Base-by-base conservation (phyloP, 2,329 filamentous ascomycete species). In the Pseudofabraea citricarpa region DNA sequence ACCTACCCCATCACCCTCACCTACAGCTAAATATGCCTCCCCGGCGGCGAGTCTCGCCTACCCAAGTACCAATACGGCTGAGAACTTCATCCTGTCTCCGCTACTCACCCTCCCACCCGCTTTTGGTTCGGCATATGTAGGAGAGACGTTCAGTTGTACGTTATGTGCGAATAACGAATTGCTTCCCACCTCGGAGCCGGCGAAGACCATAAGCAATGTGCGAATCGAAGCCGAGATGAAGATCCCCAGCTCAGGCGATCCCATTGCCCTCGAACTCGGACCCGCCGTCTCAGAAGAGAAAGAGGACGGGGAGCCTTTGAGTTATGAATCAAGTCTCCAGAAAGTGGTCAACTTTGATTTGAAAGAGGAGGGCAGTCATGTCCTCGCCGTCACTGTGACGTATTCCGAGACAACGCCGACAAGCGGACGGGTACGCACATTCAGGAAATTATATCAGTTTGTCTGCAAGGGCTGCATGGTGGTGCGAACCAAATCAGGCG, bases 381-480 rank as follows among this genome's bases (percentile, higher is more conserved):
- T 96, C 10, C 74, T 98, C 6, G 89, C 88, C 6, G 90, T 97
- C 47, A 96, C 89, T 42, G 87, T 97, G 47, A 91, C 85, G 52
- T 97, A 97, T 67, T 94, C 90, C 43, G 91, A 97, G 66, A 90
- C 87, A 0, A 77, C 76, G n/a, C 71, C 85, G 55, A 81, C 77
- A 15, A 78, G 75, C 51, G 80, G 80, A 3, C 77, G 88, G 39
- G 84, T 87, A 27, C 74, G 93, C 47, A 95, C 89, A 8, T 97
- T 97, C 61, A 75, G 91, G 53, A 97, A 97, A 68, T 70, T 98
- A 47, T 98, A 97, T 64, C 93, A 97, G 64, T 98, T 98, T 61
- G 83, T 94, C 43, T 93, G 90, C 60, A 91, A 95, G 69, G 81
- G 88, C 29, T 86, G 90, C 47, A 71, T 98, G 53, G 88, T 90